Percentiles rank a stretch among this genome's conserved stretches.
phyloP scores from a whole-genome alignment of 108 stramenopile genomes.

The Mediolabrus comicus region DNA sequence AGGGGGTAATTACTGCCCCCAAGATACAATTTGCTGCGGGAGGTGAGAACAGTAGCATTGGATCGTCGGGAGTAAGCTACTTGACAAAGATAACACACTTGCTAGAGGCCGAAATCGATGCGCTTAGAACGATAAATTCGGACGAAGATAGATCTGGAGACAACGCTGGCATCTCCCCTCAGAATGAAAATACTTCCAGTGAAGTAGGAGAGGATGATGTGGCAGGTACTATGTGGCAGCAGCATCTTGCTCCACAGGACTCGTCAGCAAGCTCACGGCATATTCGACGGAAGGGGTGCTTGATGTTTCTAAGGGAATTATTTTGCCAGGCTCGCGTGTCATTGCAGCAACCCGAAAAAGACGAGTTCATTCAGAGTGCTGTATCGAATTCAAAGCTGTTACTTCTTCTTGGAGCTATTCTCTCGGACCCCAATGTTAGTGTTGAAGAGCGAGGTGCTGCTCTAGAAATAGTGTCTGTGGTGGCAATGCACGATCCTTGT shows the following conservation, averaged over 20 bases:
- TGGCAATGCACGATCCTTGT: slow-evolving; percentile 78
- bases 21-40: background rate
- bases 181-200: slow-evolving; percentile 39
- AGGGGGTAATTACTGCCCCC: slow-evolving; percentile 68
- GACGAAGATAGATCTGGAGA: slow-evolving; percentile 38
- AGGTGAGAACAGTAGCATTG: slow-evolving; percentile 14
- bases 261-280: slow-evolving; percentile 63
- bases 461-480: slow-evolving; percentile 74
- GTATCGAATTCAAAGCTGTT: slow-evolving; percentile 63
- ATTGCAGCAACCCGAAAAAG: slow-evolving; percentile 82
- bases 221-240: slow-evolving; percentile 53
- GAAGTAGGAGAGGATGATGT: background rate
- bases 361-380: slow-evolving; percentile 75
- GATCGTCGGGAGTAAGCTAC: slow-evolving; percentile 51
- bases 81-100: slow-evolving; percentile 63
- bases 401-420: slow-evolving; percentile 60
- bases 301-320: slow-evolving; percentile 78
- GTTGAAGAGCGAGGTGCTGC: slow-evolving; percentile 70
- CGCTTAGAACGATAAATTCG: slow-evolving; percentile 60
- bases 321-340: slow-evolving; percentile 86
- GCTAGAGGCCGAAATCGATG: slow-evolving; percentile 61
- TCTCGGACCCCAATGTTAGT: slow-evolving; percentile 76
- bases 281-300: slow-evolving; percentile 65
- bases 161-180: background rate
- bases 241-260: slow-evolving; percentile 85